Evolutionary conservation across 306 rosid genomes (phyloP), one percentile per base, ranked within the genome.

Genomic region (Trichosanthes cucumerina): DNA sequence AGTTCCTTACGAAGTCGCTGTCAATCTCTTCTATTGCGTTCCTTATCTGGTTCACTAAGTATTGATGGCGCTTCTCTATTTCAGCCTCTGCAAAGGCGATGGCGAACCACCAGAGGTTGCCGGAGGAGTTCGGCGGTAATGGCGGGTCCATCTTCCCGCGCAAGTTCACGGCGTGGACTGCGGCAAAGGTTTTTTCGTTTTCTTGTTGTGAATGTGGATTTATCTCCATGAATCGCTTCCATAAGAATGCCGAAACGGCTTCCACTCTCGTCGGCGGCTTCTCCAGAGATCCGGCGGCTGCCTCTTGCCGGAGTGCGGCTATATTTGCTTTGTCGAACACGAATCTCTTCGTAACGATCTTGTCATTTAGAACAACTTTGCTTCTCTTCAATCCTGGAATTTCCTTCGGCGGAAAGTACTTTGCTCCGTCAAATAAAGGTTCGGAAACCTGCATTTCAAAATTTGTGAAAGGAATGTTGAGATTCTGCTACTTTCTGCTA

Each of bases 141-240:
- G 85, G 80, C 5, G 89, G 89, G 15, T 83, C 78, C 76, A 79
- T 75, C 74, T 86, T 78, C 6, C 83, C 16, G 6, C 89, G 83
- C 16, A 86, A 28, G 75, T 86, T 81, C 39, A 81, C 83, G 0
- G 86, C 78, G 2, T 79, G 81, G 0, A 82, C 44, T 6, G 83
- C 24, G 1, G 81, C 23, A 75, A 43, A 79, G 11, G 24, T 36
- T 44, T 18, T 7, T 21, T 47, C 10, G 12, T 11, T 50, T 50
- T 50, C 21, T 16, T 50, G 21, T 15, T 16, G 70, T 54, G 71
- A 64, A 3, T 58, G 6, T 50, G n/a, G 77, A n/a, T 80, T 57
- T 4, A 53, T 43, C 8, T 58, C 80, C 13, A 74, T 33, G 66
- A 80, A 74, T 10, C 88, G 88, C 18, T 57, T 21, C 78, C 82